These are phyloP conservation scores for Pontederia crassipes DNA, from an alignment of 176 grass and related monocot species.

Conservation along the genomic window DNA sequence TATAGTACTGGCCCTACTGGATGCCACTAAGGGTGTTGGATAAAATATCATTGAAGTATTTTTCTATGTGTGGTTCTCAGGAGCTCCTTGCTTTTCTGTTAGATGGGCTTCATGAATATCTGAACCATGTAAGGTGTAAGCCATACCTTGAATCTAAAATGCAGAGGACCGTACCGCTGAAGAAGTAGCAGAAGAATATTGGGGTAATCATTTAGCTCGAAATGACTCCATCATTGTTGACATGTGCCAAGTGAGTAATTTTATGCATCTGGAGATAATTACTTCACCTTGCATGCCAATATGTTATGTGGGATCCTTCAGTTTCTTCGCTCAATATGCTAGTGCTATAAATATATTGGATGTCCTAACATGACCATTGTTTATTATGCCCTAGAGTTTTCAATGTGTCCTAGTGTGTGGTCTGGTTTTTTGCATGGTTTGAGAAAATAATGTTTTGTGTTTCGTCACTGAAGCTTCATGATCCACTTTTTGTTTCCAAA, in stretches of 20 bases:
- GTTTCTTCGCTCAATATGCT: too few relatives aligned
- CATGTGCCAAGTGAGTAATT: conserved; percentile 73
- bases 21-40: neutral
- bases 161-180: conserved; percentile 57
- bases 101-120: conserved; percentile 95
- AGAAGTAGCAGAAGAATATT: conserved; percentile 96
- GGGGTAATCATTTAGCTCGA: conserved; percentile 90
- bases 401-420: too few relatives aligned
- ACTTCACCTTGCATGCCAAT: too few relatives aligned
- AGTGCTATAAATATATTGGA: too few relatives aligned
- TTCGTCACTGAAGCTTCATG: too few relatives aligned
- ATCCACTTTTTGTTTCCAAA: too few relatives aligned
- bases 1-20: neutral
- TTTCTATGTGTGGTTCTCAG: conserved; percentile 23
- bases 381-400: too few relatives aligned
- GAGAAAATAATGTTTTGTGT: too few relatives aligned
- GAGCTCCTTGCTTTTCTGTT: conserved; percentile 97
- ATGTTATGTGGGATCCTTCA: too few relatives aligned
- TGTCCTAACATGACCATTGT: too few relatives aligned
- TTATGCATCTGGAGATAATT: neutral
- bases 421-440: too few relatives aligned
- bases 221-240: conserved; percentile 95
- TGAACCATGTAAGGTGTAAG: conserved; percentile 90
- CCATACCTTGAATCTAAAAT: conserved; percentile 89
- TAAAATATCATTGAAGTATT: neutral